Base-by-base conservation (phyloP, 805 yeast genomes). In the Naumovozyma castellii region DNA sequence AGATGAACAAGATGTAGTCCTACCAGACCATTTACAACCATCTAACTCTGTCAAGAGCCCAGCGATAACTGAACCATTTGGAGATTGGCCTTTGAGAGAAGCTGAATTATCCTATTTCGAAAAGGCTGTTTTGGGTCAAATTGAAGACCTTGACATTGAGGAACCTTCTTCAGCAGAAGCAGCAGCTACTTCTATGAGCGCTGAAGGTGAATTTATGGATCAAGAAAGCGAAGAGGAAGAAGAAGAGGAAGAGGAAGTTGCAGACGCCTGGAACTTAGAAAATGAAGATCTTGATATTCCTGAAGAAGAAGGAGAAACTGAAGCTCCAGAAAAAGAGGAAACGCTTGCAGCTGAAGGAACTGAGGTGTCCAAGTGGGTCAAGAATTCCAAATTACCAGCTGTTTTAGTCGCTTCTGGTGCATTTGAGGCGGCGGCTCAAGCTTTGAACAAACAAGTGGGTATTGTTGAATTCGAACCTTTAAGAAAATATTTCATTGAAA, bases 351-450 rank as follows among this genome's bases (percentile, higher is more conserved):
- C 54, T 10, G 45, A 70, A 59, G 43, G 50, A 14, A 71, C 71
- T 19, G 95, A 88, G 58, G 64, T 78, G 25, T 79, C 80, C 3
- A 62, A 64, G 43, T 94, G 99, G 98, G 73, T 84, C 22, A 81
- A 90, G 49, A 85, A 83, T 62, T 84, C 95, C 14, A 83, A 81
- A 46, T 74, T 88, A 41, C 86, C 97, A 3, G 97, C 95, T 22
- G 86, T 85, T 19, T 84, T 86, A 52, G 87, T 82, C 54, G 97
- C 98, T 2, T 87, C 96, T 2, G 99, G 99, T 52, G 84, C 94
- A 3, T 90, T 90, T 59, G 97, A 87, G 49, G 83, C 90, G 39
- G 99, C 97, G 30, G 92, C 96, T 31, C 94, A 87, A 54, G 75
- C 94, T 57, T 73, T 92, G 53, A 78, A 81, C 67, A 82, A 90